Evolutionary conservation across 2,329 filamentous ascomycete genomes (phyloP), one percentile per base, ranked within the genome.

Genomic region (Trichoderma citrinoviride): DNA sequence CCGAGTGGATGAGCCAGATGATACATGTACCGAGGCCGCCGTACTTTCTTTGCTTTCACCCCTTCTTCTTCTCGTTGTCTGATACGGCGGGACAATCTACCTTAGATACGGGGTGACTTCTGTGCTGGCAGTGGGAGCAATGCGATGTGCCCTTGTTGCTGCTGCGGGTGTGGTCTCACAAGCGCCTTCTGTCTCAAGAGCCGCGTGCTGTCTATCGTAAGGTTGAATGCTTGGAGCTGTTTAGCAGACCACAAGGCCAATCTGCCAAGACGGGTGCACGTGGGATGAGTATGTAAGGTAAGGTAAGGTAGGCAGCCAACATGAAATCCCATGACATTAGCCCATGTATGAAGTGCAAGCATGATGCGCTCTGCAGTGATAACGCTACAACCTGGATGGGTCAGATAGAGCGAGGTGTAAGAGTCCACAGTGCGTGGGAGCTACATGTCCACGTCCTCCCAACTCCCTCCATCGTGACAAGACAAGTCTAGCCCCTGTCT

Each of bases 371-470:
- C 33, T 58, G 54, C 61, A 25, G 46, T 19, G 47, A 52, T 37
- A 25, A 52, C 25, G 25, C 21, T 25, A 19, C 49, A 25, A 44
- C n/a, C 40, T 62, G 27, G 41, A 58, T 58, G 43, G 43, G 55
- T 40, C 27, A 19, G 25, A 40, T n/a, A 12, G 15, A 19, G 17
- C 25, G 15, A 64, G 43, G 19, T 50, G 49, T 52, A 58, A 29
- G 29, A 57, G 37, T 43, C 43, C 61, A 63, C 61, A 63, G 52
- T 63, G 52, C 27, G 41, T 41, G 47, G 12, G 52, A 17, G n/a
- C 40, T 43, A 21, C 33, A 40, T 56, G 41, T 41, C 50, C 43
- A 64, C 52, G 40, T 25, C 15, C 21, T 12, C 27, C 46, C 40
- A 10, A 15, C 10, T 40, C 57, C 53, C 7, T 27, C 61, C 52